Evolutionary conservation across 2,329 filamentous ascomycete genomes (phyloP), one percentile per base, ranked within the genome.

Genomic region (Cercospora citrullina): DNA sequence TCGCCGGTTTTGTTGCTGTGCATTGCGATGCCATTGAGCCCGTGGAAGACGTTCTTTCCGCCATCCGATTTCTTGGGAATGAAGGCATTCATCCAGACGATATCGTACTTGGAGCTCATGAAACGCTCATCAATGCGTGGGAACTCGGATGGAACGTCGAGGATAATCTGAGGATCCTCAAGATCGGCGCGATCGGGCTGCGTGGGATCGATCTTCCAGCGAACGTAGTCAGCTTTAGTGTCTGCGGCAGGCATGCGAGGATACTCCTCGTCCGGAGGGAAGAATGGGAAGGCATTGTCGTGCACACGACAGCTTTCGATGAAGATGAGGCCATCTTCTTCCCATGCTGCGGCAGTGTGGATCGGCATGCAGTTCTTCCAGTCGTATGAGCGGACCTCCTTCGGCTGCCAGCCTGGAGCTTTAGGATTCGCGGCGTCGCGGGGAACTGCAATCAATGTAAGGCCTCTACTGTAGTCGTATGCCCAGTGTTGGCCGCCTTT

Each of bases 121-220:
- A 81, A 78, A 5, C 82, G 78, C 64, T 84, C 82, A 64, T 84
- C 82, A 26, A 84, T 77, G 31, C 81, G 78, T 0, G 80, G 79
- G 69, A 84, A 83, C 65, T 83, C 82, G 28, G 78, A 77, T 5
- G 80, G 80, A 30, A 79, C 76, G 45, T 81, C 78, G 36, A 80
- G 74, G 8, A 79, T 62, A 0, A 79, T 71, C 8, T 70, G 23
- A 3, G 78, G 77, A 30, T 77, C 77, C 1, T 73, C 51, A 0
- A 79, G 75, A 10, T 72, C 31, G 55, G 60, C 74, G 5, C 69
- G 66, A 61, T 77, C 2, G 75, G 76, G 53, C 21, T 73, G 36
- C 3, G 71, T 72, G 5, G 79, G 78, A 69, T 83, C 80, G 53
- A 84, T 74, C 33, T 76, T 71, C 80, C 80, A 83, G 53, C 81